Base-by-base conservation (phyloP, 768 basidiomycete species). In the Rhodosporidiobolus sp. region DNA sequence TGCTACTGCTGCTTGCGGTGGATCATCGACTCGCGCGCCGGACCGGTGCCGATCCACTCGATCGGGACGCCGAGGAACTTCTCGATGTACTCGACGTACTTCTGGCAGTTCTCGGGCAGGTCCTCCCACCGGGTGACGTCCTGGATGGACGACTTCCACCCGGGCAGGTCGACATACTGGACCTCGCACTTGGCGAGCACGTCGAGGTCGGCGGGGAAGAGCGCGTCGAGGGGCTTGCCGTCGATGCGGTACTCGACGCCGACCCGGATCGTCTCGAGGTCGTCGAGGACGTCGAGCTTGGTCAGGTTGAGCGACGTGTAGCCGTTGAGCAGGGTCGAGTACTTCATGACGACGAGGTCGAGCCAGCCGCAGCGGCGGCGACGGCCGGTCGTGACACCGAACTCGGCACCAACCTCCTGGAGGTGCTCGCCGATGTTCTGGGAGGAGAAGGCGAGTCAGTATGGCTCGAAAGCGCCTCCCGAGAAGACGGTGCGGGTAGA, bases 311-410 rank as follows among this genome's bases (percentile, higher is more conserved):
- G 84, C 57, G 82, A 80, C 78, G 95, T 92, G 81, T 98, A 99
- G 48, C 96, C 96, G 81, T 99, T 99, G 85, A 99, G 92, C 73
- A 91, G 82, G 79, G 85, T 87, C 12, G 95, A 98, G 82, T 97
- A 89, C 80, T 88, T 89, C 85, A 99, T 86, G 53, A 97, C 92
- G 67, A 97, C 92, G 22, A 98, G 85, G 82, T 99, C 96, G 56
- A 99, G 87, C 96, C 96, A 99, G 20, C 96, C 96, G 81, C 94
- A 92, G 65, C 96, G 89, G 69, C 96, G 86, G 49, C 90, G 84
- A 38, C 96, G 88, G 12, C 96, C 96, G 1, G 96, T 99, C 2
- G 94, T 96, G 34, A 87, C 88, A 28, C 96, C 96, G 75, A 86
- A 96, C 80, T 99, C 96, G 57, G 85, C 86, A 10, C 96, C 96